phyloP scores from a whole-genome alignment of 2,329 filamentous ascomycete species.

The Penicillium vulpinum region DNA sequence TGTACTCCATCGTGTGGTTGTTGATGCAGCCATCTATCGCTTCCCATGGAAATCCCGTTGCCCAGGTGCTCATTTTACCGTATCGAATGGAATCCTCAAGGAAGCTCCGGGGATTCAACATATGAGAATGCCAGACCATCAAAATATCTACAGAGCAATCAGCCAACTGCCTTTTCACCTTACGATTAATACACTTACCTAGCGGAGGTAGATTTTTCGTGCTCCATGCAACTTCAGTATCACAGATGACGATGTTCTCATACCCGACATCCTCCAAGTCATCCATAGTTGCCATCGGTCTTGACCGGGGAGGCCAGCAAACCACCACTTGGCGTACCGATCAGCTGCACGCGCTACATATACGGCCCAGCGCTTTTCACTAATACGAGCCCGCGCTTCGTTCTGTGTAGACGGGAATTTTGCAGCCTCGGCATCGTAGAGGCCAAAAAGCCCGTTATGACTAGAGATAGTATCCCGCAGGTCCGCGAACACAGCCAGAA shows the following conservation, averaged over 20 bases:
- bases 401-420: constrained; percentile 37
- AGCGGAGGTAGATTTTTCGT: constrained; percentile 20
- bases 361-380: constrained; percentile 72
- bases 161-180: not conserved
- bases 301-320: constrained; percentile 16
- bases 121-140: constrained; percentile 28
- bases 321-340: constrained; percentile 64
- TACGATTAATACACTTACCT: constrained; percentile 12
- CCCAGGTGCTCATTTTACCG: constrained; percentile 25
- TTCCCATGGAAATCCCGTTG: constrained; percentile 24
- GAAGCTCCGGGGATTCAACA: constrained; percentile 23
- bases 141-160: constrained; percentile 19
- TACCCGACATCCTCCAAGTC: constrained; percentile 12
- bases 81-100: constrained; percentile 26
- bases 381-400: constrained; percentile 53
- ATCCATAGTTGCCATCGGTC: constrained; percentile 7
- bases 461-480: constrained; percentile 68
- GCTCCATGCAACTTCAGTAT: constrained; percentile 15
- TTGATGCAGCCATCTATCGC: constrained; percentile 18
- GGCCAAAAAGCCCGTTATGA: constrained; percentile 65
- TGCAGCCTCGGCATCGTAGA: constrained; percentile 53
- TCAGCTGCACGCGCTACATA: constrained; percentile 66
- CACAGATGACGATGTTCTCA: constrained; percentile 12
- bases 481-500: constrained; percentile 66
- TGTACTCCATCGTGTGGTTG: constrained; percentile 20